Evolutionary conservation across 2,329 filamentous ascomycete species (phyloP), one percentile per base, ranked within the genome.

Genomic region (Fusarium lyarnte): DNA sequence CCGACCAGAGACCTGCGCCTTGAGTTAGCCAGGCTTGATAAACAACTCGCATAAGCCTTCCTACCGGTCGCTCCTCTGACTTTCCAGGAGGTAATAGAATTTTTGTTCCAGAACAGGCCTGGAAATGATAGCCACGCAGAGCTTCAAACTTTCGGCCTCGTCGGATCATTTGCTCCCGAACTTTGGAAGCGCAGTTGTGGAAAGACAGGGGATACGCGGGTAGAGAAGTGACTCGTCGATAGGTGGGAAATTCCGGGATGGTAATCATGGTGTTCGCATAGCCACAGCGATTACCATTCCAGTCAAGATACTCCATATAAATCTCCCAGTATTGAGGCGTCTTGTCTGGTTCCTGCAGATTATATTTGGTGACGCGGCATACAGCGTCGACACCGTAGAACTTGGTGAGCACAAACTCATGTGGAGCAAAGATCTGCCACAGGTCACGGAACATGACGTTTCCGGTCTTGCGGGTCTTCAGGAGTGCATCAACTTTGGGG

Each of bases 351-450:
- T 29, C 27, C 27, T 29, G 27, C 27, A 29, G 27, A 6, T 29
- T 29, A 29, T 29, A 29, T 8, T 78, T 76, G 10, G 76, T 75
- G 1, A 84, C 80, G 7, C 80, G 80, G 43, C 75, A 81, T 25
- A 82, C 70, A 5, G 79, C 77, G n/a, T 84, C 79, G 60, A 82
- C 76, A 19, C 80, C 80, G 39, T 74, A 79, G 60, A 80, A 76
- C 21, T 63, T 76, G 13, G 79, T 80, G 12, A 76, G 58, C 11
- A 80, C 81, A 6, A 82, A 61, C 23, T 78, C 78, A 13, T 77
- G 70, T 0, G 81, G 81, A 0, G 80, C 69, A 58, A 82, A 83
- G 52, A 83, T 78, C 54, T 82, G 79, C 80, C 80, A 83, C 12
- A 82, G 60, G 41, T 79, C 74, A 0, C 74, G 25, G 42, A 79